Conservation (phyloP, 169 alveolate species). For the Cryptosporidium baileyi region DNA sequence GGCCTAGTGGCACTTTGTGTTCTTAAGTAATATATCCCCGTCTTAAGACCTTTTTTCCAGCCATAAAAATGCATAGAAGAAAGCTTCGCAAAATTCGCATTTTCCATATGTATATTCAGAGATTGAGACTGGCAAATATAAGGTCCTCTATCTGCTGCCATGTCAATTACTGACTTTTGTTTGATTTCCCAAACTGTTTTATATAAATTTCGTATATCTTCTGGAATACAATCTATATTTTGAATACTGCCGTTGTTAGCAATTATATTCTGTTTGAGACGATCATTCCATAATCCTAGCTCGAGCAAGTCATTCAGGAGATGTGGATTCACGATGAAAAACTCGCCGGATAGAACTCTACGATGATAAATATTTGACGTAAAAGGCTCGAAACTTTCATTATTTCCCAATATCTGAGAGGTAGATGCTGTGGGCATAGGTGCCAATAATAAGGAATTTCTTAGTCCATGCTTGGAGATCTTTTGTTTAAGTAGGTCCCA, state of each 20-base stretch:
- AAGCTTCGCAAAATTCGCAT: constrained; percentile 93
- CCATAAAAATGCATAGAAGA: constrained; percentile 98
- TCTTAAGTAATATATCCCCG: constrained; percentile 96
- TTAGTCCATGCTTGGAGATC: constrained; percentile 90
- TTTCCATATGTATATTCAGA: constrained; percentile 93
- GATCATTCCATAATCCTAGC: constrained; percentile 92
- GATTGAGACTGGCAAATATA: constrained; percentile 94
- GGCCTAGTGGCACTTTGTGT: constrained; percentile 98
- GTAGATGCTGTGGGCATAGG: constrained; percentile 99
- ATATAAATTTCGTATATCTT: constrained; percentile 83
- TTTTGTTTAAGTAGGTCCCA: constrained; percentile 92
- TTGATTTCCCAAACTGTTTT: constrained; percentile 99
- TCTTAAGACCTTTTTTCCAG: constrained; percentile 96
- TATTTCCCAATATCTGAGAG: constrained; percentile 95
- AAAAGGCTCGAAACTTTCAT: constrained; percentile 98
- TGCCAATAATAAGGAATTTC: constrained; percentile 95
- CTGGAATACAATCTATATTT: constrained; percentile 90
- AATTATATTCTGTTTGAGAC: constrained; percentile 91
- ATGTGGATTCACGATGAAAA: constrained; percentile 96
- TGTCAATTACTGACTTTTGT: constrained; percentile 93
- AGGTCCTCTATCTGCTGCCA: constrained; percentile 96
- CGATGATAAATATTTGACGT: constrained; percentile 96
- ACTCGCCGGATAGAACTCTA: constrained; percentile 98
- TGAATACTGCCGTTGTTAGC: constrained; percentile 95
- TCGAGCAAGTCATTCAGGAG: constrained; percentile 93